Base-by-base conservation (phyloP, 2,329 filamentous ascomycete genomes). In the Fusarium oxysporum region DNA sequence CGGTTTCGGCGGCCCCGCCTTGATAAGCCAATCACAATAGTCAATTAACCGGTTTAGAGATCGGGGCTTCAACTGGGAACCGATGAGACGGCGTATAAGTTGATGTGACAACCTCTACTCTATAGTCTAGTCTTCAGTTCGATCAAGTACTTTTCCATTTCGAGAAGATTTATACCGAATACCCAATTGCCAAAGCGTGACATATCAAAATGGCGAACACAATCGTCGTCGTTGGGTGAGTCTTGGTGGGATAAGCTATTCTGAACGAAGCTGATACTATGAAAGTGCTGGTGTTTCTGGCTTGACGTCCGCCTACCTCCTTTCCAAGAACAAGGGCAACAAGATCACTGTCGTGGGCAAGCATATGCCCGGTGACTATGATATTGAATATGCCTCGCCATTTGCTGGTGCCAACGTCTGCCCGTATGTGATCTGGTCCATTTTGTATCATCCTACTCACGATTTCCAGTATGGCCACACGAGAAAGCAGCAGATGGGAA, bases 291-390 rank as follows among this genome's bases (percentile, higher is more conserved):
- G 87, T 35, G 87, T 89, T 48, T 83, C 83, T 35, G 87, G 87
- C 66, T 82, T 89, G 65, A 88, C 87, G 19, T 83, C 85, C 47
- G 87, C 87, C 6, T 78, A 87, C 45, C 78, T 86, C 50, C 81
- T 89, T 38, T 82, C 86, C 10, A 85, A 81, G 73, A 81, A 82
- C 74, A 81, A 82, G 56, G 79, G 76, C 40, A 85, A 87, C 70
- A 79, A 73, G 23, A 80, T 97, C 72, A 95, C 93, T 1, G 85
- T 97, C 40, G 85, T 94, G 37, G 92, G 94, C 9, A 97, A 96
- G 79, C 93, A 97, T 80, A 96, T 97, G 92, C 95, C 95, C 0
- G 95, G 95, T 40, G 95, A 98, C 84, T 96, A 96, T 81, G 93
- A 96, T 74, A 92, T 95, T 74, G 92, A 97, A 85, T 98, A 97